Base-by-base conservation (phyloP, 2,329 filamentous ascomycete genomes). In the Ophiocordyceps polyrhachis-furcata region DNA sequence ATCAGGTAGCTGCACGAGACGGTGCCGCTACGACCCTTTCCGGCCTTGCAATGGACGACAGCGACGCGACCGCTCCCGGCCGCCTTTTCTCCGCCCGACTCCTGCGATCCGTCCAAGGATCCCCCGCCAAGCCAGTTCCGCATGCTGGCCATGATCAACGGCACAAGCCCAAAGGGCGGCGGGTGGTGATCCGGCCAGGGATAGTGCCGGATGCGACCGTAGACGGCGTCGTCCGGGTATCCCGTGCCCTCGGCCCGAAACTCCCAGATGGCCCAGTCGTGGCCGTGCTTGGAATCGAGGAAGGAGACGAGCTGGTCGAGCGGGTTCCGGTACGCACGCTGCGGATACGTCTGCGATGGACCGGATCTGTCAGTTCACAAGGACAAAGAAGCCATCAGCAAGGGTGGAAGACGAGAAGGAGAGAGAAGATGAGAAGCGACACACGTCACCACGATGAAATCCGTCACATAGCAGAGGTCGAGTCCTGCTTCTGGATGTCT, bases 151-250 rank as follows among this genome's bases (percentile, higher is more conserved):
- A 95, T 79, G 49, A 95, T 88, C 62, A 85, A 71, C 0, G 89
- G 89, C 32, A 98, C 79, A 19, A 96, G 69, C 20, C 78, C 73
- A 55, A 98, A 98, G 0, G 91, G 91, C 44, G 91, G 91, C 4
- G 91, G 91, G 58, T 98, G 91, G 58, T 98, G 91, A 58, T 98
- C 91, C 0, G 91, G 91, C 78, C 85, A 98, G 1, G 91, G 91
- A 56, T 88, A 96, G 63, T 98, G 91, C 50, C 81, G 76, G 50
- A 96, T 80, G 3, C 88, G 74, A 31, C 76, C 73, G 58, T 94
- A 86, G 1, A 98, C 89, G 47, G 88, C 83, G 17, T 79, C 74
- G 57, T 98, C 91, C 0, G 87, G 87, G 56, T 98, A 98, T 1
- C 91, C 91, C 0, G 91, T 95, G 5, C 91, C 91, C 60, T 98